A percentile compares a stretch with the other conserved stretches of the same genome.
Conservation (phyloP, 345 rosid genomes). For the Balakata baccata region DNA sequence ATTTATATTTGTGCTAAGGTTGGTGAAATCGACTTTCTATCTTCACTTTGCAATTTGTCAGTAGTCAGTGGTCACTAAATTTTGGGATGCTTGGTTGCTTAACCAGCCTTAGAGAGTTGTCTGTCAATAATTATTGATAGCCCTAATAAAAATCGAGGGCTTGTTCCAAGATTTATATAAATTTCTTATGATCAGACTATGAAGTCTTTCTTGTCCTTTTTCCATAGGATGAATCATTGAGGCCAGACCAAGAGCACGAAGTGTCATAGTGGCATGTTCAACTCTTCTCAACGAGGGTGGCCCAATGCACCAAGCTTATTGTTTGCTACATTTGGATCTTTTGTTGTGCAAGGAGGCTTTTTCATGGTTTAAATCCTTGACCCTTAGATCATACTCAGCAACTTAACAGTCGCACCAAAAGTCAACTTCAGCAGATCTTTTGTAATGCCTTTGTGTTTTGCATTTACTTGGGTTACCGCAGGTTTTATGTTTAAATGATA, state of each 20-base stretch:
- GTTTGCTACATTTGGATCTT: background rate
- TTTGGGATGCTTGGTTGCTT: background rate
- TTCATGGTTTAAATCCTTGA: background rate
- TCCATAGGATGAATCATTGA: slow-evolving; percentile 29
- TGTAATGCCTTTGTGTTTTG: background rate
- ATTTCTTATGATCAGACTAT: slow-evolving; percentile 8
- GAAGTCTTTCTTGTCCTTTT: background rate
- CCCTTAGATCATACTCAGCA: background rate
- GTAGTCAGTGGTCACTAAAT: background rate
- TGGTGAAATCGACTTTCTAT: background rate
- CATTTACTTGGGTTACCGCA: background rate
- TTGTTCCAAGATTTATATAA: too few species aligned
- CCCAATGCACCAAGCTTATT: background rate
- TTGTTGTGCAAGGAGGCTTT: background rate
- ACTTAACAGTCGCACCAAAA: background rate
- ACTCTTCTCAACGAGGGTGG: slow-evolving; percentile 9
- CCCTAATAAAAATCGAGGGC: too few species aligned
- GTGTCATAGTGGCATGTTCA: slow-evolving; percentile 13
- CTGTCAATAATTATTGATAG: too few species aligned
- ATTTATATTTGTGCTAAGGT: slow-evolving; percentile 71
- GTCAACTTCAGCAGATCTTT: background rate
- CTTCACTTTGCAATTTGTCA: background rate
- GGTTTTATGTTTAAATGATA: background rate
- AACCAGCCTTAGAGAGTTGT: too few species aligned
- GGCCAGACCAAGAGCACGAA: slow-evolving; percentile 20